Evolutionary conservation across 164 flowering plant species (phyloP).

Genomic region (Vitis amurensis): DNA sequence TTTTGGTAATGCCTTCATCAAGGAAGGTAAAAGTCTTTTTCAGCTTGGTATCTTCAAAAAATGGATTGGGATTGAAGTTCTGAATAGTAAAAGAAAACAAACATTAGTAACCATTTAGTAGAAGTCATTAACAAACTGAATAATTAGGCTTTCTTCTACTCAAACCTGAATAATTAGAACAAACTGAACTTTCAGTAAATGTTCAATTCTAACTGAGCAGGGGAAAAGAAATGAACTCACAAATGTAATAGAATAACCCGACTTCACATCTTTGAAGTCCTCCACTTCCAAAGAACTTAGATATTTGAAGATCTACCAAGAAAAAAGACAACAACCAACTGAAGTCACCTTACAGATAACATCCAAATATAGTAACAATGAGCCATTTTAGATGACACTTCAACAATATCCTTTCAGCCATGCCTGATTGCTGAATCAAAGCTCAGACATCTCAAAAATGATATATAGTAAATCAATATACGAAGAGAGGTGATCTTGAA

Average conservation of each 20-base stretch:
- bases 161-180: neutral
- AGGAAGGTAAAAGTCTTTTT: slow-evolving; percentile 41
- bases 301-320: slow-evolving; percentile 69
- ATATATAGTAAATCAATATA: neutral
- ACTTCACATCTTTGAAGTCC: slow-evolving; percentile 78
- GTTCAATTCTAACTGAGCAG: neutral
- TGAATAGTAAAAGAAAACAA: slow-evolving; percentile 17
- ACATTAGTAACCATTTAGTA: neutral
- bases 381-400: neutral
- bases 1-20: slow-evolving; percentile 47
- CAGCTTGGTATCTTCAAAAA: slow-evolving; percentile 50
- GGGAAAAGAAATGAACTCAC: slow-evolving; percentile 44
- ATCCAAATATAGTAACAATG: no score
- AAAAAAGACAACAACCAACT: neutral
- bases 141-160: neutral
- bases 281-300: slow-evolving; percentile 77
- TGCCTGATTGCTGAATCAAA: neutral
- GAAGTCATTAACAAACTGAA: neutral
- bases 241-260: slow-evolving; percentile 81
- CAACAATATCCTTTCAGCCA: neutral
- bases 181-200: neutral
- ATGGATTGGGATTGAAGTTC: slow-evolving; percentile 50
- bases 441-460: neutral
- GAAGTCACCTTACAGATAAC: no score
- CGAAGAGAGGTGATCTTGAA: neutral